phyloP scores from a whole-genome alignment of 192 early-diverging fungal genomes.

The Coemansia furcata region DNA sequence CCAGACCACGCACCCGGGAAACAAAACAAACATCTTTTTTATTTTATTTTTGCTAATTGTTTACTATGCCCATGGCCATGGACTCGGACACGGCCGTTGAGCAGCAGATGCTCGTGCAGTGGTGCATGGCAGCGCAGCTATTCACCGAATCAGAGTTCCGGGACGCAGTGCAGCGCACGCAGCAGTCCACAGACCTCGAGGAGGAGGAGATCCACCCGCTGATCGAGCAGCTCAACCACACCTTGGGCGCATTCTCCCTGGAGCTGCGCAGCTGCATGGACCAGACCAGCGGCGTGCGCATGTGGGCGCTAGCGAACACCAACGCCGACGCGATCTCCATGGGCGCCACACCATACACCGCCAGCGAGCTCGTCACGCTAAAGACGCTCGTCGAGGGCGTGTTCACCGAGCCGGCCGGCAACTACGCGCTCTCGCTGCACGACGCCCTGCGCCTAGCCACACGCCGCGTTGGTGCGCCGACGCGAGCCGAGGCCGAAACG shows the following conservation, averaged over 20 bases:
- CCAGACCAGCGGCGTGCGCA: conserved; percentile 18
- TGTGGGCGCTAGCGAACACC: conserved; percentile 36
- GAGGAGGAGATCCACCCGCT: not conserved
- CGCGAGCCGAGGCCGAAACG: not conserved
- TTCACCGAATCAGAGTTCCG: conserved; percentile 22
- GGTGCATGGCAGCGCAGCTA: conserved; percentile 42
- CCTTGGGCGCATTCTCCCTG: conserved; percentile 18
- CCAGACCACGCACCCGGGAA: too few relatives aligned
- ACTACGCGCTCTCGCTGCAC: conserved; percentile 30
- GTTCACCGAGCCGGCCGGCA: conserved; percentile 24
- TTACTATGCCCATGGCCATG: not conserved
- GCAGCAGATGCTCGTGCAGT: conserved; percentile 35
- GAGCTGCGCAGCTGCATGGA: conserved; percentile 38
- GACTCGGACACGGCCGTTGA: not conserved
- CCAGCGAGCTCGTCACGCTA: conserved; percentile 20
- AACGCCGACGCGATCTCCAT: conserved; percentile 29
- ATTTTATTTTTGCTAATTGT: not conserved
- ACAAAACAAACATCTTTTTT: not conserved
- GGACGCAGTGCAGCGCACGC: conserved; percentile 18
- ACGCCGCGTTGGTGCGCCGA: not conserved
- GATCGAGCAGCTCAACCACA: conserved; percentile 15
- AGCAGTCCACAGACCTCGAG: not conserved
- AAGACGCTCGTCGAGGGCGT: conserved; percentile 25
- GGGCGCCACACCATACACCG: conserved; percentile 20
- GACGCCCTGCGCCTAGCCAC: conserved; percentile 15